Percentiles rank a stretch among this genome's conserved stretches.
Conservation (phyloP, 2,329 filamentous ascomycete species). For the Cordyceps farinosa region DNA sequence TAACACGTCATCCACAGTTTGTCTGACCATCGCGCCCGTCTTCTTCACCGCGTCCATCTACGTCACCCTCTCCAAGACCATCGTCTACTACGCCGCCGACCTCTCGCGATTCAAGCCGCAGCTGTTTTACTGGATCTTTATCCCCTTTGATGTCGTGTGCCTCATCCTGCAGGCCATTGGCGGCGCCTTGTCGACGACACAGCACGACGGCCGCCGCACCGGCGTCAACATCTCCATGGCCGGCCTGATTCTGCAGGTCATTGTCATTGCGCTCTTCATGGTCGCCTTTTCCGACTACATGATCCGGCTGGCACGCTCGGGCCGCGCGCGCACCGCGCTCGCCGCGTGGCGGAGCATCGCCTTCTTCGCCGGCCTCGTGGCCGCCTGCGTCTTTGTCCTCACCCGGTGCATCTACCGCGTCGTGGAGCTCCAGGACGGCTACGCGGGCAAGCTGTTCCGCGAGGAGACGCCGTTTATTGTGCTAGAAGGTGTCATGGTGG, state of each 20-base stretch:
- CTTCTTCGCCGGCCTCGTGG: slow-evolving; percentile 52
- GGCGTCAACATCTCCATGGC: slow-evolving; percentile 41
- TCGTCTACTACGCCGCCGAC: slow-evolving; percentile 37
- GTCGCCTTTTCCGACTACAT: slow-evolving; percentile 48
- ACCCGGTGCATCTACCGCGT: slow-evolving; percentile 62
- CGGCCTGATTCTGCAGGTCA: slow-evolving; percentile 57
- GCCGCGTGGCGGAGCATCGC: slow-evolving; percentile 30
- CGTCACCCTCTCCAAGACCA: slow-evolving; percentile 51
- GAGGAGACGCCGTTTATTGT: slow-evolving; percentile 9
- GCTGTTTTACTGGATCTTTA: slow-evolving; percentile 47
- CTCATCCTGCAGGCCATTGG: slow-evolving; percentile 56
- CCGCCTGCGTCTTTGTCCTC: slow-evolving; percentile 58
- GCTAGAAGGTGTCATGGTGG: slow-evolving; percentile 28
- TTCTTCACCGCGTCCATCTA: slow-evolving; percentile 62
- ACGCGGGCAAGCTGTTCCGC: slow-evolving; percentile 38
- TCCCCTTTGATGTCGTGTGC: slow-evolving; percentile 54
- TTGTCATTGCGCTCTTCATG: slow-evolving; percentile 52
- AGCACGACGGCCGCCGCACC: slow-evolving; percentile 36
- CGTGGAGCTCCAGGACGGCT: slow-evolving; percentile 63
- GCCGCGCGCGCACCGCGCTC: slow-evolving; percentile 22
- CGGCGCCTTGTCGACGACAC: slow-evolving; percentile 47
- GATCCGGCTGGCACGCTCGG: slow-evolving; percentile 36
- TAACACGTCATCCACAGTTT: slow-evolving; percentile 35
- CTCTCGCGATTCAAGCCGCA: slow-evolving; percentile 43
- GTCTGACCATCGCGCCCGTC: slow-evolving; percentile 49